Percentiles rank a stretch among this genome's conserved stretches.
Evolutionary conservation across 140 eudicot genomes (phyloP).

Genomic region (Flaveria floridana): DNA sequence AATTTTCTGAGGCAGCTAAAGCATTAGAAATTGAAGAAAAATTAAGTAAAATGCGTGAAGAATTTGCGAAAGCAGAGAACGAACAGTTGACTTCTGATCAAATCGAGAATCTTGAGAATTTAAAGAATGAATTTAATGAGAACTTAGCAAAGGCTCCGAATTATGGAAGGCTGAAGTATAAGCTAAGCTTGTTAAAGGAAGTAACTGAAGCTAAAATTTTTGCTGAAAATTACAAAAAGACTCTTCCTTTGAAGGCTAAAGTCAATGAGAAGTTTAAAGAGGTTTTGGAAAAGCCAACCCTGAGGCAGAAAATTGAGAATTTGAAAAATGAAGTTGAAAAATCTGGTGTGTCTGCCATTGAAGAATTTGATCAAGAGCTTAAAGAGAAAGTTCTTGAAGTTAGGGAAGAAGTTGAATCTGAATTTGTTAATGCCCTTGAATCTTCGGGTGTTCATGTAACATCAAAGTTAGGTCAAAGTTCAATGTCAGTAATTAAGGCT

Average conservation of each 20-base stretch:
- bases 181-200: constrained; percentile 63
- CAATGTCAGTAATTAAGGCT: constrained; percentile 35
- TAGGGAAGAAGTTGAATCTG: constrained; percentile 50
- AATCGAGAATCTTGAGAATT: constrained; percentile 47
- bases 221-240: constrained; percentile 46
- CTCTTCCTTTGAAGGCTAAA: constrained; percentile 40
- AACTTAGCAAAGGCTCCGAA: constrained; percentile 62
- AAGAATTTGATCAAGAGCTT: constrained; percentile 41
- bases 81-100: constrained; percentile 42
- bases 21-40: constrained; percentile 58
- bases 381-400: constrained; percentile 50
- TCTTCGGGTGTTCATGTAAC: constrained; percentile 50
- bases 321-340: constrained; percentile 50
- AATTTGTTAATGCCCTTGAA: constrained; percentile 47
- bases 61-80: constrained; percentile 50
- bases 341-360: constrained; percentile 36
- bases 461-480: constrained; percentile 35
- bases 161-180: constrained; percentile 50
- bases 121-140: constrained; percentile 50
- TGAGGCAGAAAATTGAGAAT: constrained; percentile 42
- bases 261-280: constrained; percentile 35
- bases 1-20: constrained; percentile 64
- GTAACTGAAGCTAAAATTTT: constrained; percentile 46
- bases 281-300: constrained; percentile 37
- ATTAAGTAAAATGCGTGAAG: constrained; percentile 46